Percentiles rank a stretch among this genome's conserved stretches.
Evolutionary conservation across 129 eudicot species (phyloP).

Genomic region (Heracleum sosnowskyi): DNA sequence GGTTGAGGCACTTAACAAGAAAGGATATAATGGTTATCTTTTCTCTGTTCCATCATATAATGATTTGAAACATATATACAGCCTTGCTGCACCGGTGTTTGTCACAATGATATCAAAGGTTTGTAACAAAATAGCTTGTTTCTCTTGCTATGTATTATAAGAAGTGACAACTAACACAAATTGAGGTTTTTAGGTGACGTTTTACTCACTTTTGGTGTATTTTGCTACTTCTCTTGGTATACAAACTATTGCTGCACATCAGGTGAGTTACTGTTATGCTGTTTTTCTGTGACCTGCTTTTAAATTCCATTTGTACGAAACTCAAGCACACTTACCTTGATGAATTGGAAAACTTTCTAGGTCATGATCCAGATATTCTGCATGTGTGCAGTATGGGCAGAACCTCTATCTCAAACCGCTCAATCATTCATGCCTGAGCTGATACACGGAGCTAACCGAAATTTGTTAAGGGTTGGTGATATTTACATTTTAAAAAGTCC

Average conservation of each 20-base stretch:
- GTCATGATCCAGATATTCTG: constrained; percentile 73
- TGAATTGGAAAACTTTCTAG: constrained; percentile 28
- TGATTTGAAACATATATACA: constrained; percentile 64
- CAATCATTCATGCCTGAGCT: constrained; percentile 98
- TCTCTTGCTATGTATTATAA: neutral
- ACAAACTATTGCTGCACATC: constrained; percentile 85
- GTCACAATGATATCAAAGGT: constrained; percentile 88
- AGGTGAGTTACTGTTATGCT: constrained; percentile 33
- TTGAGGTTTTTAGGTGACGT: constrained; percentile 48
- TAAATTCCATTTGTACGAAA: neutral
- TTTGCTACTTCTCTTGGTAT: constrained; percentile 89
- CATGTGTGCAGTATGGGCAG: constrained; percentile 82
- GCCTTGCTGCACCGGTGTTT: constrained; percentile 85
- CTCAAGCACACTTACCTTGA: neutral
- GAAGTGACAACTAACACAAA: neutral
- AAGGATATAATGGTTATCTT: constrained; percentile 75
- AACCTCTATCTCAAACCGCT: constrained; percentile 95
- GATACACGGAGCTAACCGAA: constrained; percentile 71
- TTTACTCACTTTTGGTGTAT: constrained; percentile 79
- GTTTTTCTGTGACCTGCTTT: neutral
- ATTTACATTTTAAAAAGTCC: neutral
- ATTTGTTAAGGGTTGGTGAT: constrained; percentile 55
- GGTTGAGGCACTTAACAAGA: constrained; percentile 66
- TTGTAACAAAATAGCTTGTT: constrained; percentile 14
- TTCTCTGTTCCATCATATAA: constrained; percentile 59